Percentiles rank a stretch among this genome's conserved stretches.
Evolutionary conservation across 768 basidiomycete species (phyloP).

Genomic region (Tubosaeta brunneosetosa): DNA sequence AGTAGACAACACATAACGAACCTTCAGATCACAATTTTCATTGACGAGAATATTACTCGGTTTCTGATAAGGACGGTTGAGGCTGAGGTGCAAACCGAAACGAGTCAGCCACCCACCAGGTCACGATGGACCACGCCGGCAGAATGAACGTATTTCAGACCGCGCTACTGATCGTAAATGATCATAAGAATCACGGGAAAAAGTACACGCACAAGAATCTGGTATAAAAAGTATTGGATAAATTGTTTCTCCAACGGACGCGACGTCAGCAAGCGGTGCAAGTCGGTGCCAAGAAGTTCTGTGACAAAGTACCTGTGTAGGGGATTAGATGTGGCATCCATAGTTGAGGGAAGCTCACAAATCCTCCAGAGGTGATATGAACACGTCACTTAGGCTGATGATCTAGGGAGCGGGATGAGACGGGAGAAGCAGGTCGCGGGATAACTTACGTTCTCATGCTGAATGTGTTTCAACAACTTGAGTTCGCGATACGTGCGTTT

Average conservation of each 20-base stretch:
- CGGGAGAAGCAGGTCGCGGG: background rate
- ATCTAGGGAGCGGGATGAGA: conserved; percentile 50
- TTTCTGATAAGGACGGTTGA: conserved; percentile 52
- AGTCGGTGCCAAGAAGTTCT: conserved; percentile 95
- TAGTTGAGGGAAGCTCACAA: conserved; percentile 52
- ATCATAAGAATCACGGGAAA: background rate
- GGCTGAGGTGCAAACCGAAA: background rate
- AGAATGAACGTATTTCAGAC: conserved; percentile 98
- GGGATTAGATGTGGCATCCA: background rate
- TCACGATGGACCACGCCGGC: conserved; percentile 99
- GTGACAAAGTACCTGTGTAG: conserved; percentile 91
- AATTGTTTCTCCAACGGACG: conserved; percentile 99
- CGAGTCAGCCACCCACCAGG: conserved; percentile 49
- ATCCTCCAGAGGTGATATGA: conserved; percentile 99
- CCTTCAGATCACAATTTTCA: conserved; percentile 99
- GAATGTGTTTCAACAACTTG: conserved; percentile 96
- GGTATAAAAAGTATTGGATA: conserved; percentile 99
- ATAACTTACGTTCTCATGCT: conserved; percentile 87
- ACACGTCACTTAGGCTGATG: conserved; percentile 97
- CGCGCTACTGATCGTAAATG: conserved; percentile 54
- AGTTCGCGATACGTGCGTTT: conserved; percentile 98
- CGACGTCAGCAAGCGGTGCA: conserved; percentile 94
- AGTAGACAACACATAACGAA: conserved; percentile 26
- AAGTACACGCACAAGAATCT: conserved; percentile 72
- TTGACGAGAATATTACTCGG: conserved; percentile 99